These are phyloP conservation scores for Huntiella decipiens DNA, from an alignment of 2,329 filamentous ascomycete genomes.

Conservation along the genomic window DNA sequence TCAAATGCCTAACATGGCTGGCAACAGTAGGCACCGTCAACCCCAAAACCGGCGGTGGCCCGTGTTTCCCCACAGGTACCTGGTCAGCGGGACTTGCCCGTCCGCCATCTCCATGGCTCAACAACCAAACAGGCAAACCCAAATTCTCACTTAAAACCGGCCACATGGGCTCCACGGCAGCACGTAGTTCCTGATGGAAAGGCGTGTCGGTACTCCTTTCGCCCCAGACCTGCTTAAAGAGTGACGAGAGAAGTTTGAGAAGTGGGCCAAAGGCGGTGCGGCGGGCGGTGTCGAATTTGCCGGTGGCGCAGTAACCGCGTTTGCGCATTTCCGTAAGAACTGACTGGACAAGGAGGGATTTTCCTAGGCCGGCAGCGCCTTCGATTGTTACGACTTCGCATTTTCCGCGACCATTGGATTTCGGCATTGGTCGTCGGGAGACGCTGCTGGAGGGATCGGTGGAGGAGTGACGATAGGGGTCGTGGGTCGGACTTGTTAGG, in stretches of 20 bases:
- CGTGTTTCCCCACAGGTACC: constrained; percentile 10
- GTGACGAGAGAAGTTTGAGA: constrained; percentile 43
- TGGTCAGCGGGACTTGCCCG: constrained; percentile 14
- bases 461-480: constrained; percentile 1
- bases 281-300: constrained; percentile 45
- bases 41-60: constrained; percentile 8
- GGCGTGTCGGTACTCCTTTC: constrained; percentile 45
- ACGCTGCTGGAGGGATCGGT: constrained; percentile 4
- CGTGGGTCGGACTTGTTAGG: constrained; percentile 24
- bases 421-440: constrained; percentile 35
- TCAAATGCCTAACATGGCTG: constrained; percentile 27
- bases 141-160: constrained; percentile 42
- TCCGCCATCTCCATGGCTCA: constrained; percentile 23
- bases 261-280: constrained; percentile 43
- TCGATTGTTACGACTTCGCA: constrained; percentile 45
- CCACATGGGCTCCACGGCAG: constrained; percentile 45
- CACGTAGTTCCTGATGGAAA: constrained; percentile 41
- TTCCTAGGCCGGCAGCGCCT: constrained; percentile 43
- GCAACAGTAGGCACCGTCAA: constrained; percentile 11
- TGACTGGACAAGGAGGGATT: constrained; percentile 44
- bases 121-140: constrained; percentile 50
- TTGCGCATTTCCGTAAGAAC: constrained; percentile 40
- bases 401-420: constrained; percentile 41
- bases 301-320: constrained; percentile 44
- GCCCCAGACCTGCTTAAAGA: constrained; percentile 49